These are phyloP conservation scores for Triticum monococcum DNA, from an alignment of 176 grass and related monocot species.

Conservation along the genomic window DNA sequence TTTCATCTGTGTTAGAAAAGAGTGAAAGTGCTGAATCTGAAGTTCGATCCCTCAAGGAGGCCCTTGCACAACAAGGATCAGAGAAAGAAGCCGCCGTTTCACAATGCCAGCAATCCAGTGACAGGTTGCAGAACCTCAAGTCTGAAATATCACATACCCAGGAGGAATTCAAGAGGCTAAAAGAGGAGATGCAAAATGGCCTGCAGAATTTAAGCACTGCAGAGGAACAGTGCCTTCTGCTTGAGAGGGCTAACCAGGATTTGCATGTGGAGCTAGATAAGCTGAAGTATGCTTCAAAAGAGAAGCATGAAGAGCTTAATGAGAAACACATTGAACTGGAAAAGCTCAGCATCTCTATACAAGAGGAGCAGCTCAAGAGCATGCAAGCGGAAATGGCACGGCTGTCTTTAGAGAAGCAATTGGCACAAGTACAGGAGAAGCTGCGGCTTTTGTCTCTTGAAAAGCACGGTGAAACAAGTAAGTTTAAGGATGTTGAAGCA, in stretches of 20 bases:
- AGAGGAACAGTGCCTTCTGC: conserved; percentile 51
- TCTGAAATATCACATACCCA: conserved; percentile 73
- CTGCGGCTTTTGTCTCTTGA: conserved; percentile 58
- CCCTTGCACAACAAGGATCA: conserved; percentile 51
- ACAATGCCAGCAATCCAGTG: conserved; percentile 62
- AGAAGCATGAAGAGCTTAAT: conserved; percentile 54
- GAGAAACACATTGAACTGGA: conserved; percentile 72
- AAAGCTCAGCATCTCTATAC: conserved; percentile 68
- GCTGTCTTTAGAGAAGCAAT: conserved; percentile 67
- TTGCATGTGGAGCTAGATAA: conserved; percentile 65
- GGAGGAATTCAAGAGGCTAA: conserved; percentile 76
- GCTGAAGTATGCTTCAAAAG: conserved; percentile 55
- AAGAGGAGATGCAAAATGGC: conserved; percentile 68
- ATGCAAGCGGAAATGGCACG: conserved; percentile 76
- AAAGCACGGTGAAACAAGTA: conserved; percentile 57
- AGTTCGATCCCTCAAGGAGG: conserved; percentile 55
- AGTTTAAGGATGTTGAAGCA: conserved; percentile 50
- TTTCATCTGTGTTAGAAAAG: conserved; percentile 53
- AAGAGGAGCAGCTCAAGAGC: conserved; percentile 72
- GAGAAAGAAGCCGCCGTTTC: conserved; percentile 66
- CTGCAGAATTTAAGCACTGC: conserved; percentile 49
- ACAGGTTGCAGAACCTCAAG: conserved; percentile 58
- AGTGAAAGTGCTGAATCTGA: conserved; percentile 57
- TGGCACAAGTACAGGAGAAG: conserved; percentile 66
- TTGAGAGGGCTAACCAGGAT: conserved; percentile 68